Base-by-base conservation (phyloP, 352 stramenopile genomes). In the Phytopythium chamaehyphon region DNA sequence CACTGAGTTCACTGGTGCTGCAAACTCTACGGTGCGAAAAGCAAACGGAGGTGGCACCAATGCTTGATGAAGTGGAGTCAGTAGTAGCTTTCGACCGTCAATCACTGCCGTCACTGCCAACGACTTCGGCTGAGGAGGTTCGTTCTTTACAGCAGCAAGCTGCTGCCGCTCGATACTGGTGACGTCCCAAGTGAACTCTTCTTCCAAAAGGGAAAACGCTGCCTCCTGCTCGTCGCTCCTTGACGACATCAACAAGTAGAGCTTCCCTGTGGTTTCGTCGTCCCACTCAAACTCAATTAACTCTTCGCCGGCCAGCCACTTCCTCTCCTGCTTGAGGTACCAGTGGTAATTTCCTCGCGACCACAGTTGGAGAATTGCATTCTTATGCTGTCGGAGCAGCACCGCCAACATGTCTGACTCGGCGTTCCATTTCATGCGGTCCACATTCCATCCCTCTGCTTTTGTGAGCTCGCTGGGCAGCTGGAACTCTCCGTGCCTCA, bases 281-380 rank as follows among this genome's bases (percentile, higher is more conserved):
- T 93, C 77, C 82, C 82, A 90, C 1, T 48, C 35, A 21, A 79
- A 76, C 40, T 45, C 57, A n/a, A 66, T 36, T 19, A 84, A 55
- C 2, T 55, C 38, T 21, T 46, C 45, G 37, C 8, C n/a, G 18
- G 23, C 9, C 28, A 33, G 0, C 44, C 69, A 64, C 53, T 56
- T 50, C 21, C 57, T 51, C 54, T 93, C 76, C 42, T 91, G 82
- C 47, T 93, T 93, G 37, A 91, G 54, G 37, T 88, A 92, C 84
- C 84, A 95, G 47, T 90, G 82, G 51, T 93, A 93, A 44, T 95
- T 95, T 54, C 64, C 77, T 16, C 84, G 69, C 19, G 73, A 78
- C 80, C 80, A 95, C 11, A 93, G 49, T 48, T 93, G 76, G 37
- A 95, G 40, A 23, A 72, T 45, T 11, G n/a, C 24, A 0, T 42